Evolutionary conservation across 2,329 filamentous ascomycete species (phyloP), one percentile per base, ranked within the genome.

Genomic region (Alternaria brassicicola): DNA sequence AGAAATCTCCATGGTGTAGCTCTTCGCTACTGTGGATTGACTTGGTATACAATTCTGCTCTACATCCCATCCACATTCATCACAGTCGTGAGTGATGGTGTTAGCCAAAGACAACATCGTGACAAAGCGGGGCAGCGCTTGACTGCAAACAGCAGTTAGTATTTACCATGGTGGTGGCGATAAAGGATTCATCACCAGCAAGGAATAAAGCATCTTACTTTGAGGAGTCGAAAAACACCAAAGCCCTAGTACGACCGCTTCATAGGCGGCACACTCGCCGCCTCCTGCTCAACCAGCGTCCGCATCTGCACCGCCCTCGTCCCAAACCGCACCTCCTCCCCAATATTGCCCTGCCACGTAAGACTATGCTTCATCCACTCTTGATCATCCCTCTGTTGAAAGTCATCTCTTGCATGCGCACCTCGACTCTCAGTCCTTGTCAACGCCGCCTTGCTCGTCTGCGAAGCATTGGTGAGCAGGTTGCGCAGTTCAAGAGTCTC

Each of bases 401-500:
- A 83, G 61, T 83, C 81, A 50, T 83, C 80, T 52, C 81, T 64
- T 1, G 81, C 81, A 75, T 83, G 81, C 59, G 75, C 78, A 0
- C 80, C 81, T 15, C 81, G 64, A 63, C 77, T 80, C 70, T 83
- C 81, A 56, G 76, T 78, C 50, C 81, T 69, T 52, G 73, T 73
- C 61, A 78, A 58, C 21, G 80, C 81, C 15, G 75, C 73, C 55
- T 76, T 78, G n/a, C 79, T 80, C 25, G 80, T 83, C 67, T 83
- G 81, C 25, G 70, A 69, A 2, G 81, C 81, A 62, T 80, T 81
- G 2, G 80, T 81, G 10, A 83, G 64, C 3, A 83, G 53, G 67
- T 83, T 83, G 26, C 80, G 65, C 62, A 80, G 64, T 63, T 83
- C 81, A 1, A 83, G 69, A 9, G 81, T 81, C 66, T 83, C 81